Evolutionary conservation across 345 rosid genomes (phyloP).

Genomic region (Aegle marmelos): DNA sequence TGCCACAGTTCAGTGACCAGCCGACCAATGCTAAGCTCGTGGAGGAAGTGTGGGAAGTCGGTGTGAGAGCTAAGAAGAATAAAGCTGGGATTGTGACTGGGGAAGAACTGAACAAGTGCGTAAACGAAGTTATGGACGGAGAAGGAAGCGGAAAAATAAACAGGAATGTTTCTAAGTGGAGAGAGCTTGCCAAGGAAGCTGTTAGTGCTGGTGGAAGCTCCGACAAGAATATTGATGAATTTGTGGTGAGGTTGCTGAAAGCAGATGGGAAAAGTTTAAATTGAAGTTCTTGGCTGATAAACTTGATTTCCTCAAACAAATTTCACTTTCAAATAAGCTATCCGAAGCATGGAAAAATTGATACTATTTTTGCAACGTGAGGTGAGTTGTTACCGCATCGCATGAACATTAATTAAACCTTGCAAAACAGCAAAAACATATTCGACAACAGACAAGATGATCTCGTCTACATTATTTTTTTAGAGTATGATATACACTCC

Average conservation of each 20-base stretch:
- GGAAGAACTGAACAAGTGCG: slow-evolving; percentile 30
- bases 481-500: neutral
- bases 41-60: slow-evolving; percentile 43
- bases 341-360: too few species aligned
- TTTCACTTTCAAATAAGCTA: too few species aligned
- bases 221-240: slow-evolving; percentile 30
- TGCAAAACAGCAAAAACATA: too few species aligned
- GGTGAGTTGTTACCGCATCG: neutral
- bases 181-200: slow-evolving; percentile 38
- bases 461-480: neutral
- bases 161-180: slow-evolving; percentile 33
- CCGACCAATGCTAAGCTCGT: slow-evolving; percentile 45
- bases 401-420: neutral
- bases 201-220: slow-evolving; percentile 41
- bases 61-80: slow-evolving; percentile 30
- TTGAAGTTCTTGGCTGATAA: neutral
- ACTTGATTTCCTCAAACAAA: neutral
- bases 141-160: slow-evolving; percentile 32
- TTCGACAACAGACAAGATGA: neutral
- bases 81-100: slow-evolving; percentile 29
- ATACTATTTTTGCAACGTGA: too few species aligned
- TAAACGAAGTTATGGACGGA: slow-evolving; percentile 36
- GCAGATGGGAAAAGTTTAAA: neutral
- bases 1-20: slow-evolving; percentile 45
- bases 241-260: slow-evolving; percentile 23